phyloP scores from a whole-genome alignment of 345 rosid species.

The Corchorus capsularis region DNA sequence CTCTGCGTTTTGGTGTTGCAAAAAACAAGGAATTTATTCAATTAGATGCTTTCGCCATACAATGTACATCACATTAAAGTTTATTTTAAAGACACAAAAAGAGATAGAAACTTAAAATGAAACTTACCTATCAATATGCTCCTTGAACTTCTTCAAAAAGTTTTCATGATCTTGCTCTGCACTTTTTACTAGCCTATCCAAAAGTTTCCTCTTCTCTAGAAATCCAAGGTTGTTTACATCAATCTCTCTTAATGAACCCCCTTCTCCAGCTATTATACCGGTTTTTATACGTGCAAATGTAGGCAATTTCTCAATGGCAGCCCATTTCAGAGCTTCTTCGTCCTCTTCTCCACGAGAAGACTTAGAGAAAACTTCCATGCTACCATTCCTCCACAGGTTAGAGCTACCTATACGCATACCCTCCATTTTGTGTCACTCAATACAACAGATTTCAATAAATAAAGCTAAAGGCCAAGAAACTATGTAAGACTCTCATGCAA shows the following conservation, averaged over 20 bases:
- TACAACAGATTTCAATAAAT: too few relatives aligned
- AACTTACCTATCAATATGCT: conserved; percentile 67
- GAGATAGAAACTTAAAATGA: too few relatives aligned
- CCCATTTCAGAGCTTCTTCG: conserved; percentile 80
- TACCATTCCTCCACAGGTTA: conserved; percentile 42
- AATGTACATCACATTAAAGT: not conserved
- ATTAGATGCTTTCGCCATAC: not conserved
- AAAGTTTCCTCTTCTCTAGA: conserved; percentile 65
- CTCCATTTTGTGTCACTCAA: conserved; percentile 31
- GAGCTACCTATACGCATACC: conserved; percentile 45
- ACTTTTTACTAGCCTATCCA: conserved; percentile 67
- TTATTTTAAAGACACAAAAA: not conserved
- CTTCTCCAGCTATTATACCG: conserved; percentile 62
- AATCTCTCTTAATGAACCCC: conserved; percentile 53
- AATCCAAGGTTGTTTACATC: conserved; percentile 66
- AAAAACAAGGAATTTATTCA: not conserved
- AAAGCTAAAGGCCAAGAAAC: too few relatives aligned
- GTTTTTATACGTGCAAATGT: conserved; percentile 62
- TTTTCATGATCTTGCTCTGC: conserved; percentile 89
- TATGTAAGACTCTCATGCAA: too few relatives aligned
- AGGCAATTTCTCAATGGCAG: conserved; percentile 88
- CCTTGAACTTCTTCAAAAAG: conserved; percentile 73
- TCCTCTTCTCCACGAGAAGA: conserved; percentile 55
- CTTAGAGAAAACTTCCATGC: conserved; percentile 46
- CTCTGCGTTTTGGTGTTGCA: conserved; percentile 38